Base-by-base conservation (phyloP, 176 grass and related monocot genomes). In the Poa pratensis region DNA sequence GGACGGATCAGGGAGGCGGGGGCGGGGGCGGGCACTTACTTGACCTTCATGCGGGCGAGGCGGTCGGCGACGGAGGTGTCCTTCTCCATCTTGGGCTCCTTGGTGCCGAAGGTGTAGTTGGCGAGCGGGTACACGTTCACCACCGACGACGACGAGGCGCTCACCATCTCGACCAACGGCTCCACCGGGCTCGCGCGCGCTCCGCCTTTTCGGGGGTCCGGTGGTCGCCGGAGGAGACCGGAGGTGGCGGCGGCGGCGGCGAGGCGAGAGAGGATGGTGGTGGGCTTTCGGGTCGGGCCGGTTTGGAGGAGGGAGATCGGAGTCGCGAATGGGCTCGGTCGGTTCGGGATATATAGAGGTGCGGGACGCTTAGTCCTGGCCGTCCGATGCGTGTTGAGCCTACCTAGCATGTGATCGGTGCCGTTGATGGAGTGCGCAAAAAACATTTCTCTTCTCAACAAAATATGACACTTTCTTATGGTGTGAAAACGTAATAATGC, bases 1-100 rank as follows among this genome's bases (percentile, higher is more conserved):
- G 12, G 51, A 37, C 52, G 57, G 80, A 65, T 79, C 35, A 46
- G 63, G 58, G 10, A 11, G 18, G 28, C 1, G 5, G 9, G 9
- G 23, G 70, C 0, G 42, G 30, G 24, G 24, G 3, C 9, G 23
- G 34, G 30, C 7, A 89, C 90, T 81, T 91, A 97, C 95, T 97
- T 97, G 91, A 97, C 91, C 84, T 97, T 97, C 95, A 97, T 97
- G 43, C 95, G 93, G 69, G 95, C 95, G 20, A 97, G 91, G 55
- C 95, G 95, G 78, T 97, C 95, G 77, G 95, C 93, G 87, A 97
- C 95, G 87, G 95, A 97, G 80, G 95, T 97, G 82, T 97, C 95
- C 89, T 97, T 97, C 95, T 97, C 95, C 93, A 97, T 93, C 85
- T 97, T 97, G 57, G 95, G 91, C 91, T 97, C 95, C 93, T 97